Evolutionary conservation across 306 rosid species (phyloP), one percentile per base, ranked within the genome.

Genomic region (Delonix regia): DNA sequence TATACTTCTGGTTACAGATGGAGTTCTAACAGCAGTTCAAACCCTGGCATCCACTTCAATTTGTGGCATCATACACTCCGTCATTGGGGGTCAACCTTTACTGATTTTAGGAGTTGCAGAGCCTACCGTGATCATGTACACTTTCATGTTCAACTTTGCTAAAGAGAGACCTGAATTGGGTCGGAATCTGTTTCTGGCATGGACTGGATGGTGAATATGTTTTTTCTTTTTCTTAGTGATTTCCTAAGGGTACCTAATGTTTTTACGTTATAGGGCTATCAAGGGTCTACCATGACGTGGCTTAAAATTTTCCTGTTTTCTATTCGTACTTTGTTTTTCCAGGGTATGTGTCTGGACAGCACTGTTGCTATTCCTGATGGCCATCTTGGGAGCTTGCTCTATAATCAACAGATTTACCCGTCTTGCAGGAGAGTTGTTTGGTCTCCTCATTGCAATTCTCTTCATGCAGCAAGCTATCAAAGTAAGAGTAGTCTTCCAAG

Each of bases 301-400:
- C 69, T 61, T 62, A 80, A 73, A 61, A 52, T 27, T 67, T 28
- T 59, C 53, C 4, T 52, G 25, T 9, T 62, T 51, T 34, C 24
- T 65, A 42, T 64, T 28, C 24, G 2, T 53, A 3, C 33, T 71
- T 62, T 74, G 76, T 44, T 71, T 79, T 76, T 81, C 78, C 64
- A 94, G 98, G 98, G 93, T 94, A 57, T 94, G 98, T 69, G 98
- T 92, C 1, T 92, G 97, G 98, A 92, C 98, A 30, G 86, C 98
- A 64, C 65, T 83, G 53, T 72, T 94, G 85, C 91, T 94, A 75
- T 86, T 94, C 88, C 75, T 88, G 28, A 45, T 94, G 62, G 93
- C 98, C 51, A 75, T 94, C 68, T 81, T 94, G 76, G 98, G 98
- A 24, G 98, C 97, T 48, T 94, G 98, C 77, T 94, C 98, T 75